phyloP scores from a whole-genome alignment of 371 early-diverging fungal species.

The Mortierella sp. region DNA sequence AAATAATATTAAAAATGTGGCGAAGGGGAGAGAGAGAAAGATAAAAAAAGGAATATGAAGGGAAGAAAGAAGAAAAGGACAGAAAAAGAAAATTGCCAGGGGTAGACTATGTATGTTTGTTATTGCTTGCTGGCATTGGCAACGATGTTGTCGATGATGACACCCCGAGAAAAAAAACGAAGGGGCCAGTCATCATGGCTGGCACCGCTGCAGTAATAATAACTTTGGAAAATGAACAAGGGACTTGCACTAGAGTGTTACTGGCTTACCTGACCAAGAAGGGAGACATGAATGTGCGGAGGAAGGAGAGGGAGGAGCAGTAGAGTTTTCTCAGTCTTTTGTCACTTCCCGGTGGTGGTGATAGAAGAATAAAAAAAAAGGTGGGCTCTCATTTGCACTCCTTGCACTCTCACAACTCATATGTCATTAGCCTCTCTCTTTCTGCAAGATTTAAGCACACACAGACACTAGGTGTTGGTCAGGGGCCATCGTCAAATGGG shows the following conservation, averaged over 20 bases:
- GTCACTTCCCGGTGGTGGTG: neutral
- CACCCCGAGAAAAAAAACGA: neutral
- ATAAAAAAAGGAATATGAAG: neutral
- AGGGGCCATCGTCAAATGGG: neutral
- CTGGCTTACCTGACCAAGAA: neutral
- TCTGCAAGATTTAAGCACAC: neutral
- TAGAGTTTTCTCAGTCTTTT: neutral
- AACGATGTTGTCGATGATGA: slow-evolving; percentile 4
- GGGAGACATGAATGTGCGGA: neutral
- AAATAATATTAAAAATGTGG: slow-evolving; percentile 8
- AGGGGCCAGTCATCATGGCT: neutral
- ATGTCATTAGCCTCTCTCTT: neutral
- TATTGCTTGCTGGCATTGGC: neutral
- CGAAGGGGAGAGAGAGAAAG: neutral
- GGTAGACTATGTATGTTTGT: neutral
- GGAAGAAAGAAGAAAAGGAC: slow-evolving; percentile 2
- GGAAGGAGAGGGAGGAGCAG: neutral
- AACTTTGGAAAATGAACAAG: neutral
- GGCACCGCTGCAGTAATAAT: neutral
- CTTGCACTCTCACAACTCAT: neutral
- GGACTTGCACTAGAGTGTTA: neutral
- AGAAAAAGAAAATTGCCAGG: neutral
- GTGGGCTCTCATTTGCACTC: neutral
- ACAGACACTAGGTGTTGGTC: neutral
- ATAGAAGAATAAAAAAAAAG: neutral